A percentile compares a stretch with the other conserved stretches of the same genome.
Evolutionary conservation across 768 basidiomycete genomes (phyloP).

Genomic region (Podaxis pistillaris): DNA sequence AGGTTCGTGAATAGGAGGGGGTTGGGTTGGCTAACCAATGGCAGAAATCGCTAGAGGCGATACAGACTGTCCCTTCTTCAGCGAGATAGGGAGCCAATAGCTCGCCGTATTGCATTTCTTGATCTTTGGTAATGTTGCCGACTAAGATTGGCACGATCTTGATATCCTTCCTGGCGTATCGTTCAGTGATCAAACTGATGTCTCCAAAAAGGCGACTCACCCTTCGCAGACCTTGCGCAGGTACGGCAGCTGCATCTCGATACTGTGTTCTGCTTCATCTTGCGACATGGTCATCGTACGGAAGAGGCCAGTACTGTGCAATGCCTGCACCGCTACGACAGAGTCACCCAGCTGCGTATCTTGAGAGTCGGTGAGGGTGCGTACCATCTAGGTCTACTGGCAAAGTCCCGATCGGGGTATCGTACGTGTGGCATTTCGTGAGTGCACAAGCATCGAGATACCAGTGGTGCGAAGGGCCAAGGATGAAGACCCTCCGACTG

Average conservation of each 20-base stretch:
- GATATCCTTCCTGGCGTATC: constrained; percentile 59
- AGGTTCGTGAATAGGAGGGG: background rate
- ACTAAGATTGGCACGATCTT: constrained; percentile 88
- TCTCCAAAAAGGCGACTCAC: constrained; percentile 35
- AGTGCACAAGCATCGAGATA: constrained; percentile 88
- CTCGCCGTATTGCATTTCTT: constrained; percentile 63
- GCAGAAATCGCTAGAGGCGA: constrained; percentile 96
- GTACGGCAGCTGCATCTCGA: constrained; percentile 98
- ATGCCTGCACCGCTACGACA: constrained; percentile 59
- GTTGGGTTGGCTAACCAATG: constrained; percentile 68
- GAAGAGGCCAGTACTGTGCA: constrained; percentile 68
- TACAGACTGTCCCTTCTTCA: constrained; percentile 77
- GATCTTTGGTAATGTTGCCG: constrained; percentile 63
- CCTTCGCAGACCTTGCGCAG: constrained; percentile 81
- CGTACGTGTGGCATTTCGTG: constrained; percentile 72
- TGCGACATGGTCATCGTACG: constrained; percentile 57
- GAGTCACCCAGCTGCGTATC: background rate
- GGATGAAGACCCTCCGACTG: constrained; percentile 90
- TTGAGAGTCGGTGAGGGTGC: constrained; percentile 24
- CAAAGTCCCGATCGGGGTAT: constrained; percentile 82
- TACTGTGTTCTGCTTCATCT: constrained; percentile 94
- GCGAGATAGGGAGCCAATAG: constrained; percentile 81
- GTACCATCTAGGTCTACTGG: constrained; percentile 77
- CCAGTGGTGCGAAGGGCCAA: constrained; percentile 94
- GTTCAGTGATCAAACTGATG: background rate